Conservation (phyloP, 345 rosid species). For the Lagerstroemia speciosa region DNA sequence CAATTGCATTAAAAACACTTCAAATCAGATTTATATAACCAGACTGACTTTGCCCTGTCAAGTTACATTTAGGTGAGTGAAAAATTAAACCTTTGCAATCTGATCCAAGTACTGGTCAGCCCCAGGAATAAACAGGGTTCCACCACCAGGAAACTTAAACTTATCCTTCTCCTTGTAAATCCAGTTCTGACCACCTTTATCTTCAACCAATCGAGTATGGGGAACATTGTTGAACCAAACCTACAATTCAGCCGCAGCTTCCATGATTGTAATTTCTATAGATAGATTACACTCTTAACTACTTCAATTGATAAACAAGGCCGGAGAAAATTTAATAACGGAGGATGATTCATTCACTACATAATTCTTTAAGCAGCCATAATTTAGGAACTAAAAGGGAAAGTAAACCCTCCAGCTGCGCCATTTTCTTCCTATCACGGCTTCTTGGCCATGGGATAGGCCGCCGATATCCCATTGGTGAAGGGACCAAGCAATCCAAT, state of each 20-base stretch:
- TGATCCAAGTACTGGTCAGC: conserved; percentile 87
- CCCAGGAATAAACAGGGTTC: conserved; percentile 96
- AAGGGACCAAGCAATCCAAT: conserved; percentile 57
- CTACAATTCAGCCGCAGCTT: conserved; percentile 23
- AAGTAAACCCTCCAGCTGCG: neutral
- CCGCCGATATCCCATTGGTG: conserved; percentile 58
- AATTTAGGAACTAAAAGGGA: neutral
- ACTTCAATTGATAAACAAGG: neutral
- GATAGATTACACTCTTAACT: neutral
- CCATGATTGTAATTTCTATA: neutral
- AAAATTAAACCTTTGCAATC: conserved; percentile 48
- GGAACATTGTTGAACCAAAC: conserved; percentile 91
- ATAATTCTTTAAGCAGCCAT: neutral
- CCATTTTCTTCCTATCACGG: conserved; percentile 38
- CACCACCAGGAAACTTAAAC: conserved; percentile 96
- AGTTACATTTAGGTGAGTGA: neutral
- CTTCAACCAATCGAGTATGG: conserved; percentile 75
- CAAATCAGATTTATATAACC: neutral
- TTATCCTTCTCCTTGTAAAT: conserved; percentile 59
- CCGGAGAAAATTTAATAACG: neutral
- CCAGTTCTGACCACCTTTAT: conserved; percentile 98
- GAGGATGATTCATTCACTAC: neutral
- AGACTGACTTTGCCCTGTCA: neutral
- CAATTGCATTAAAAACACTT: conserved; percentile 11
- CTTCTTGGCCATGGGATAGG: conserved; percentile 92